Base-by-base conservation (phyloP, 2,329 filamentous ascomycete species). In the Aplosporella prunicola region DNA sequence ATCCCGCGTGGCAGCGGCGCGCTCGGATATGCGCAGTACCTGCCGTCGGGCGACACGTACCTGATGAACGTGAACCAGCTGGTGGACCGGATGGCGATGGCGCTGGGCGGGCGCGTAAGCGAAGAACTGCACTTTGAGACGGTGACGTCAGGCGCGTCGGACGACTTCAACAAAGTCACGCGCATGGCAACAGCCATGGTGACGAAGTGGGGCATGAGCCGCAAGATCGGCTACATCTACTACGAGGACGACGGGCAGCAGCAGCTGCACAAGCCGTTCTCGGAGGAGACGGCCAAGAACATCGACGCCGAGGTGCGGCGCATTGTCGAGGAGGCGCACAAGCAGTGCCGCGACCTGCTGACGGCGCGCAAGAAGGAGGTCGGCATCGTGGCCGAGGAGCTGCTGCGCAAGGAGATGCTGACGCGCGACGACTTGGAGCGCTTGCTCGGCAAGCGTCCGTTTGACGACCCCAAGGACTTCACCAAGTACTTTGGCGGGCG, bases 61-160 rank as follows among this genome's bases (percentile, higher is more conserved):
- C 74, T 98, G 46, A 91, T 98, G 88, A 94, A 82, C 55, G 80
- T 85, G 46, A 80, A 88, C 57, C 91, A 98, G 64, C 72, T 98
- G 27, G 94, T 96, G 85, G 91, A 98, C 61, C 87, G 91, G 50
- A 98, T 98, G 91, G 91, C 91, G 46, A 98, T 98, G 91, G 95
- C 89, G 2, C 79, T 98, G 39, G 91, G 88, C 50, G 91, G 91
- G 2, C 86, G 91, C 47, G 83, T 98, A 16, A 91, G 82, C 14
- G 91, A 98, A 64, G 91, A 98, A 62, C 67, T 98, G 6, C 89
- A 98, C 65, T 98, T 98, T 63, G 81, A 91, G 22, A 93, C 87
- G 0, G 91, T 98, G 14, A 98, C 91, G 2, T 91, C 84, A 31
- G 91, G 91, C 40, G 91, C 89, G 14, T 88, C 80, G 37, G 91